Base-by-base conservation (phyloP, 2,329 filamentous ascomycete species). In the Claviceps purpurea region DNA sequence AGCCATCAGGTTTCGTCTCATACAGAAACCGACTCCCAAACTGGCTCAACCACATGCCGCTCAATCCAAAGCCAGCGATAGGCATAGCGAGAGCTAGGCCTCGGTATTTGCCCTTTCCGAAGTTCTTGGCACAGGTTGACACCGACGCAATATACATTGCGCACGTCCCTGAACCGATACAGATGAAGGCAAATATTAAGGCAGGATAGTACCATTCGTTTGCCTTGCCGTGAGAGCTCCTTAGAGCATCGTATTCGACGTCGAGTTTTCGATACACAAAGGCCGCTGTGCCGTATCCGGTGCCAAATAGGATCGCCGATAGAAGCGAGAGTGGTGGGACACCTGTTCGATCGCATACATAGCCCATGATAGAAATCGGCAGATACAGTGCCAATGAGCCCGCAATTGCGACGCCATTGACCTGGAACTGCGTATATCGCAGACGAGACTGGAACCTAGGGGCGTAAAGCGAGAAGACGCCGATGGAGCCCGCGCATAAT, bases 41-140 rank as follows among this genome's bases (percentile, higher is more conserved):
- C 70, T 97, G 91, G 61, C 89, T 94, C 69, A 93, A 77, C 87
- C 93, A 95, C 85, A 98, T 91, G 47, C 90, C 89, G 63, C 90
- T 95, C 52, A 98, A 68, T 0, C 93, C 93, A 65, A 96, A 95
- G 6, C 87, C 85, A 0, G 93, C 89, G 65, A 97, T 96, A 1
- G 93, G 93, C 54, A 88, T 76, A 1, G 91, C 90, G 52, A 98
- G 75, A 55, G 94, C 91, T 49, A 98, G 71, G 0, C 93, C 93
- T 61, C 91, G 85, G 62, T 94, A 84, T 62, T 84, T 87, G 4
- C 89, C 89, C 55, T 85, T 82, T 48, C 90, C 90, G 69, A 97
- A 98, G 70, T 97, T 98, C 80, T 98, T 98, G 39, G 93, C 93
- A 63, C 89, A 95, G 0, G 91, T 95, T 6, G 91, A 91, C n/a